These are phyloP conservation scores for Candida coleopterorum DNA, from an alignment of 805 yeast species.

Conservation along the genomic window DNA sequence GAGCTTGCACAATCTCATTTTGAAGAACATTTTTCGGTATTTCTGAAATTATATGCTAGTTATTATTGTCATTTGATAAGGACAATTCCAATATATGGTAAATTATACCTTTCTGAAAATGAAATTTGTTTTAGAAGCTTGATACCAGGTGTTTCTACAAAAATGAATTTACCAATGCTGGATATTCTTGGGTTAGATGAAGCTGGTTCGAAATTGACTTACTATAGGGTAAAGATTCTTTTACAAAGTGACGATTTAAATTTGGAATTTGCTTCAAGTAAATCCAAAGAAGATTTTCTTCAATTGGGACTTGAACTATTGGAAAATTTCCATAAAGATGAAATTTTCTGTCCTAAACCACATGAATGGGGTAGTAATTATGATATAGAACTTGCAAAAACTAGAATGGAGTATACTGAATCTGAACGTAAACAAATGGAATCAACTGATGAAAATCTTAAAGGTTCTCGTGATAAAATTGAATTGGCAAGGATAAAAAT, in stretches of 20 bases:
- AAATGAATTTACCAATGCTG: conserved; percentile 73
- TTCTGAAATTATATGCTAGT: conserved; percentile 54
- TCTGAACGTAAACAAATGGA: conserved; percentile 3
- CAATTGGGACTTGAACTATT: conserved; percentile 46
- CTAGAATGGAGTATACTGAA: conserved; percentile 9
- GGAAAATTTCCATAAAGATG: conserved; percentile 32
- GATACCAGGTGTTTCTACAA: conserved; percentile 70
- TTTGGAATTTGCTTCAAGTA: conserved; percentile 66
- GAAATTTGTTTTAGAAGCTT: conserved; percentile 78
- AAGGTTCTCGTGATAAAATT: conserved; percentile 21
- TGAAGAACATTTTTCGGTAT: conserved; percentile 52
- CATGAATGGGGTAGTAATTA: conserved; percentile 22
- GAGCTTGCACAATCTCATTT: conserved; percentile 53
- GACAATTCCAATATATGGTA: conserved; percentile 78
- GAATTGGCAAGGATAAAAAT: conserved; percentile 59
- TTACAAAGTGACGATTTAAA: conserved; percentile 69
- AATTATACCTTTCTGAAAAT: conserved; percentile 64
- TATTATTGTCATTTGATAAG: conserved; percentile 68
- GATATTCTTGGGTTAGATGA: conserved; percentile 68
- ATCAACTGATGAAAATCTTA: conserved; percentile 1
- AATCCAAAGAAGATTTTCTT: conserved; percentile 71
- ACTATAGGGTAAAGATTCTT: conserved; percentile 65
- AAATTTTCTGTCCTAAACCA: conserved; percentile 18
- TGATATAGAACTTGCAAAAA: conserved; percentile 14
- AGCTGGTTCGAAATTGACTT: conserved; percentile 66